Evolutionary conservation across 768 basidiomycete genomes (phyloP), one percentile per base, ranked within the genome.

Genomic region (Daedaleopsis nitida): DNA sequence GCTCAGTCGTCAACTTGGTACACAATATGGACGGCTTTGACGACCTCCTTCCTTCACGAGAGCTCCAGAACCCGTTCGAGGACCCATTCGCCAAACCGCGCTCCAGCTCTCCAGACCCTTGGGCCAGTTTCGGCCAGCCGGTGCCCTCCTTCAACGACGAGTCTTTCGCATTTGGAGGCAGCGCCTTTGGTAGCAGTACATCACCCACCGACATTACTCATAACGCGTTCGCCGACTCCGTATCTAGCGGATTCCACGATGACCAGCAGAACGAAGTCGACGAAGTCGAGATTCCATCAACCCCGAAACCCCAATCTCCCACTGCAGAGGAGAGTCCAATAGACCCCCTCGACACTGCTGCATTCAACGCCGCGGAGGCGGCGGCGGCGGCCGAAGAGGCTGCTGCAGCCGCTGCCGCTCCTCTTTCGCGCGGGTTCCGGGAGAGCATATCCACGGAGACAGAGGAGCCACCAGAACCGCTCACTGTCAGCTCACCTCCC

Each of bases 21-120:
- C 17, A 34, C 7, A 37, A 5, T n/a, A 91, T 91, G 89, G 88
- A 89, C 73, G 77, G 82, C 68, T 92, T 92, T 72, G 90, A 92
- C 76, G 90, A 92, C 74, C 73, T 92, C 51, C 80, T 92, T 38
- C 78, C 77, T 12, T 86, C 88, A 27, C 82, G 83, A 66, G 78
- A 74, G 42, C 76, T 91, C n/a, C 87, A 89, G 58, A 91, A 92
- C 66, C 90, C 90, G 0, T 92, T 92, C 62, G 84, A 84, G 42
- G 85, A 89, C 70, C 87, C 87, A 5, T 91, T 90, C 66, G 76
- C 81, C n/a, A 82, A 82, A 59, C 81, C 69, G 32, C 71, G 89
- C 45, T 85, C 88, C 21, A 70, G 74, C 65, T 90, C 89, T 19
- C 87, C 88, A 45, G 90, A 92, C 72, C 90, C 90, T 65, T 92